Percentiles rank a stretch among this genome's conserved stretches.
phyloP scores from a whole-genome alignment of 805 yeast genomes.

The Myxozyma nipponensis region DNA sequence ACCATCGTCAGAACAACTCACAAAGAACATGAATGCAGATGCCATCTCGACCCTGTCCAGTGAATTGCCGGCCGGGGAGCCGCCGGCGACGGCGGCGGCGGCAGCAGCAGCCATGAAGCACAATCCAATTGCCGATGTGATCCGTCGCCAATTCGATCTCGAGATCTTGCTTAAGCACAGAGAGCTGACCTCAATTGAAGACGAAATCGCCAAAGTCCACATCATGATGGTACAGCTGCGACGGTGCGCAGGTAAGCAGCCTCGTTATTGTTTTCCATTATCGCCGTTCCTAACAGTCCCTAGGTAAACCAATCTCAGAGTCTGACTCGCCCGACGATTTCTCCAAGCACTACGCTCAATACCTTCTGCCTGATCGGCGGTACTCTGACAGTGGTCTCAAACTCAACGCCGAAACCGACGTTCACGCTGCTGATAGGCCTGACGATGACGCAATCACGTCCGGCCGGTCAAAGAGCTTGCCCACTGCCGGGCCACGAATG shows the following conservation, averaged over 20 bases:
- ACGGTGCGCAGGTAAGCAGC: constrained; percentile 23
- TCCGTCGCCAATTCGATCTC: constrained; percentile 35
- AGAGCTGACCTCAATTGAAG: constrained; percentile 36
- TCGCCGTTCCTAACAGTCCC: constrained; percentile 3
- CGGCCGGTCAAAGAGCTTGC: not conserved
- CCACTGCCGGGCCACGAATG: constrained; percentile 4
- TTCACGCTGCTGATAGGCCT: not conserved
- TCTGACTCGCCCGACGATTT: constrained; percentile 27
- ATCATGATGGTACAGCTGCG: constrained; percentile 37
- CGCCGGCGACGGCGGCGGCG: not conserved
- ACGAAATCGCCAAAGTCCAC: constrained; percentile 37
- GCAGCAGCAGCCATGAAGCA: constrained; percentile 5
- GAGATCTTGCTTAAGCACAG: constrained; percentile 39
- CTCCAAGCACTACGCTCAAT: constrained; percentile 31
- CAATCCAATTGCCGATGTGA: constrained; percentile 15
- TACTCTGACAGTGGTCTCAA: constrained; percentile 1
- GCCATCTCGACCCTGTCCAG: not conserved
- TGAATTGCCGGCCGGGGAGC: not conserved
- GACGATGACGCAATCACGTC: not conserved
- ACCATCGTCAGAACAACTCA: no score
- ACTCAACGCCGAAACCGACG: not conserved
- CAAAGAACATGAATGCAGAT: no score
- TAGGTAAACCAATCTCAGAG: constrained; percentile 6
- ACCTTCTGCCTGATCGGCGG: constrained; percentile 27
- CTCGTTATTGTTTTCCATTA: not conserved